Conservation (phyloP, 2,329 filamentous ascomycete genomes). For the Fusarium sp. region DNA sequence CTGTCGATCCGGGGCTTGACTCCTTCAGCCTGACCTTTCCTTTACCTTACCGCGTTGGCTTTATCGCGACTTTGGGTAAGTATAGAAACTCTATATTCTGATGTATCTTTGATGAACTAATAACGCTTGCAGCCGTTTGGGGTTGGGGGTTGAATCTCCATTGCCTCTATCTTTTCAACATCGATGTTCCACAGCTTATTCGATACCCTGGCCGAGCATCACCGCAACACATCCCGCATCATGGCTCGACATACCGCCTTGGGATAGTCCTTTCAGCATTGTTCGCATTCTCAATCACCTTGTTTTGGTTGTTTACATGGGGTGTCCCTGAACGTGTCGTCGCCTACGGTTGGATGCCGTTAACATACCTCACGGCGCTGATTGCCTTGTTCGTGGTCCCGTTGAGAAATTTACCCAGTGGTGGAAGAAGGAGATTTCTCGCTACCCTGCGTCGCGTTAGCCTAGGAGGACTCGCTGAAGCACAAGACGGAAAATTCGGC, state of each 20-base stretch:
- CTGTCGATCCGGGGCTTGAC: constrained; percentile 77
- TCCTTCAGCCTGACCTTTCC: constrained; percentile 87
- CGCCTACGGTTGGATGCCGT: constrained; percentile 84
- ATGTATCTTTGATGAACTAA: constrained; percentile 11
- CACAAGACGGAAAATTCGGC: constrained; percentile 90
- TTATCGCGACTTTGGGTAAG: constrained; percentile 85
- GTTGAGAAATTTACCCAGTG: constrained; percentile 70
- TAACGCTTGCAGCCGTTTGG: constrained; percentile 77
- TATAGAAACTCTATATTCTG: constrained; percentile 7
- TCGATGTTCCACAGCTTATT: constrained; percentile 87
- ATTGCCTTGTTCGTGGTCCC: constrained; percentile 77
- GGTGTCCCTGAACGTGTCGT: constrained; percentile 75
- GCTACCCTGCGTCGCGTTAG: constrained; percentile 79
- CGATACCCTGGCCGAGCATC: constrained; percentile 82
- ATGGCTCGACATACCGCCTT: constrained; percentile 85
- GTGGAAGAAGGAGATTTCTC: constrained; percentile 79
- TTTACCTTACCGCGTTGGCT: constrained; percentile 86
- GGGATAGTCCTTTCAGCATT: constrained; percentile 79
- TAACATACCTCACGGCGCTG: constrained; percentile 80
- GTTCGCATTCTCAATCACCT: constrained; percentile 73
- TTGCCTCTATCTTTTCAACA: constrained; percentile 79
- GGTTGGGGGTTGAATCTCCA: constrained; percentile 94
- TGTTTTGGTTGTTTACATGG: constrained; percentile 86
- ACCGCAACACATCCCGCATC: constrained; percentile 75
- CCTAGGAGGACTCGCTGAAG: constrained; percentile 85